A percentile compares a stretch with the other conserved stretches of the same genome.
Conservation (phyloP, 1,139 yeast genomes). For the Yamadazyma dendronema region DNA sequence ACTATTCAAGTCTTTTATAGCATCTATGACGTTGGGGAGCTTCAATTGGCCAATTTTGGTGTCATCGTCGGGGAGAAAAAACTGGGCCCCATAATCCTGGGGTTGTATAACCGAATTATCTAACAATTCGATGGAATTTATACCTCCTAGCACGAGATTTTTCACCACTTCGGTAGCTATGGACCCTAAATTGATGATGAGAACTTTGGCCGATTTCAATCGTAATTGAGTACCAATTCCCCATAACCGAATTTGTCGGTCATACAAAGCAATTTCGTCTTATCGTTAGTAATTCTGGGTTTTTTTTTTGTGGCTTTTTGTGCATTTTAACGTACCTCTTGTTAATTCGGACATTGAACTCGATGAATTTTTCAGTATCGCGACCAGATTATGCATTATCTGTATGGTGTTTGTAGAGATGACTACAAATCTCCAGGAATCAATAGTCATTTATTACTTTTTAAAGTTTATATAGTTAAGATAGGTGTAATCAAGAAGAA, state of each 20-base stretch:
- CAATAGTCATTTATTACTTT: neutral
- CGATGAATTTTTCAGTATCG: too few relatives aligned
- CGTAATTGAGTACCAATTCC: slow-evolving; percentile 90
- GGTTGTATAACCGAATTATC: slow-evolving; percentile 57
- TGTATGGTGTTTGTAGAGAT: too few relatives aligned
- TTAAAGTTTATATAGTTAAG: neutral
- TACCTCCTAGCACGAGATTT: slow-evolving; percentile 85
- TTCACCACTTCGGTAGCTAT: slow-evolving; percentile 79
- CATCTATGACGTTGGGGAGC: slow-evolving; percentile 51
- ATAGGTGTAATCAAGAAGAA: slow-evolving; percentile 33
- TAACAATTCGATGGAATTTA: slow-evolving; percentile 70
- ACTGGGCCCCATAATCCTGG: slow-evolving; percentile 74
- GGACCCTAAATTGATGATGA: slow-evolving; percentile 68
- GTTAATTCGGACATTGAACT: slow-evolving; percentile 11
- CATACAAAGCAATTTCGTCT: slow-evolving; percentile 91
- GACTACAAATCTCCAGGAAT: too few relatives aligned
- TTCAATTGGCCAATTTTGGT: slow-evolving; percentile 47
- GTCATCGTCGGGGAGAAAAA: slow-evolving; percentile 63
- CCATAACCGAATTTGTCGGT: slow-evolving; percentile 95
- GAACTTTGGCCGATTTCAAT: slow-evolving; percentile 69
- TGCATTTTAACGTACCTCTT: slow-evolving; percentile 14
- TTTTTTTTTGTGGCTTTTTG: neutral
- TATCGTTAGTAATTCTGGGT: neutral
- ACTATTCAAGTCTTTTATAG: slow-evolving; percentile 72
- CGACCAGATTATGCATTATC: too few relatives aligned